Conservation (phyloP, 75 land plant species). For the Larix kaempferi region DNA sequence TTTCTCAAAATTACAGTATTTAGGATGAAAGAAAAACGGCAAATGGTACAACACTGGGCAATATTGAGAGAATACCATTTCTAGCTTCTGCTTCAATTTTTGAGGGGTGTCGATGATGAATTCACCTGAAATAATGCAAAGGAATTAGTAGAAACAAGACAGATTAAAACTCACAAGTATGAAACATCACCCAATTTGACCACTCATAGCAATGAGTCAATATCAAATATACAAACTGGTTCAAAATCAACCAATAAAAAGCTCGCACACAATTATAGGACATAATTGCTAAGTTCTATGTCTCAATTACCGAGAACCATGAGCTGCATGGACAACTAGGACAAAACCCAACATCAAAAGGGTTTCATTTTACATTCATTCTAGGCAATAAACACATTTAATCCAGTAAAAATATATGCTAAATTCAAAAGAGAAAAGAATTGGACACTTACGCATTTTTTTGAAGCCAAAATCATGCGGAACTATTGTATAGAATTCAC, state of each 20-base stretch:
- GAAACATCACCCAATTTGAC: neutral
- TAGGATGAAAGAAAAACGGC: neutral
- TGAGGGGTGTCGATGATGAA: slow-evolving; percentile 78
- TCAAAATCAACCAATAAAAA: neutral
- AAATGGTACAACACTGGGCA: neutral
- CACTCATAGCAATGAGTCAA: neutral
- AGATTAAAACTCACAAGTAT: neutral
- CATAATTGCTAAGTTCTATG: neutral
- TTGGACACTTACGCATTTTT: slow-evolving; percentile 74
- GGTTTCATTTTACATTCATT: neutral
- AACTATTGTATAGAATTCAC: slow-evolving; percentile 94
- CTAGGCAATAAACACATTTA: neutral
- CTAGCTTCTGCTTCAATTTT: slow-evolving; percentile 76
- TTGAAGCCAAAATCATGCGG: slow-evolving; percentile 97
- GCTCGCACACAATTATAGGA: neutral
- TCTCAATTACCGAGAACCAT: neutral
- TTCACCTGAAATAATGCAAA: slow-evolving; percentile 45
- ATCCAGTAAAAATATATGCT: neutral
- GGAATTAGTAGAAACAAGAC: neutral
- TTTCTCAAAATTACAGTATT: neutral
- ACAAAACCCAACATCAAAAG: neutral
- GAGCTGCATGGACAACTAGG: neutral
- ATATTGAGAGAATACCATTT: slow-evolving; percentile 69
- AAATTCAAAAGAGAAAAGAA: neutral
- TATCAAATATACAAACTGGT: neutral